A percentile compares a stretch with the other conserved stretches of the same genome.
These are phyloP conservation scores for Eucalyptus dawsonii DNA, from an alignment of 345 rosid genomes.

Conservation along the genomic window DNA sequence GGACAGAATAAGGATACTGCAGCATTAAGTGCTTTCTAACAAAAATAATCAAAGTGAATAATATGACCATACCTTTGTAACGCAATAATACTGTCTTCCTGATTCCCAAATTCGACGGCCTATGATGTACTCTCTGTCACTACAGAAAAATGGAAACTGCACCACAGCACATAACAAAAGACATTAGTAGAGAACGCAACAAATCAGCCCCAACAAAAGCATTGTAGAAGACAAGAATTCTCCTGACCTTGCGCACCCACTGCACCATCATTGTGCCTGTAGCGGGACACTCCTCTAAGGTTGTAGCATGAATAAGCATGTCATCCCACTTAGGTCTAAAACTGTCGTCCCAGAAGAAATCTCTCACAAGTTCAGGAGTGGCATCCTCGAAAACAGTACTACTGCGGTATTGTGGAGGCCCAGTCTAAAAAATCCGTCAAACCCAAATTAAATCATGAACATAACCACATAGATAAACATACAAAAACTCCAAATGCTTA, in stretches of 20 bases:
- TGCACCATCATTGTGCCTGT: constrained; percentile 80
- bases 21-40: not conserved
- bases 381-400: constrained; percentile 83
- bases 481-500: not conserved
- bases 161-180: not conserved
- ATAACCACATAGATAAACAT: not conserved
- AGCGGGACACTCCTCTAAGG: constrained; percentile 52
- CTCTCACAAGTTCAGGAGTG: constrained; percentile 79
- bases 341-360: constrained; percentile 97
- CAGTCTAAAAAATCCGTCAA: constrained; percentile 29
- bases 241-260: constrained; percentile 87
- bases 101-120: constrained; percentile 97
- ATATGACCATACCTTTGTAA: constrained; percentile 59
- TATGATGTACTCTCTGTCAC: constrained; percentile 87
- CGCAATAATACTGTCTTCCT: constrained; percentile 61
- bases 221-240: not conserved
- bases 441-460: constrained; percentile 4
- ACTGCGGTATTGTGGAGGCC: constrained; percentile 90
- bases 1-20: not conserved
- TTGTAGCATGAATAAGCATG: constrained; percentile 57
- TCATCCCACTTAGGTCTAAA: constrained; percentile 80
- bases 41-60: not conserved
- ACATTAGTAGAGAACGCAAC: not conserved
- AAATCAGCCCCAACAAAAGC: not conserved
- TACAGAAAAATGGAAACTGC: constrained; percentile 99